These are phyloP conservation scores for Carex cristatella DNA, from an alignment of 176 grass and related monocot species.

Conservation along the genomic window DNA sequence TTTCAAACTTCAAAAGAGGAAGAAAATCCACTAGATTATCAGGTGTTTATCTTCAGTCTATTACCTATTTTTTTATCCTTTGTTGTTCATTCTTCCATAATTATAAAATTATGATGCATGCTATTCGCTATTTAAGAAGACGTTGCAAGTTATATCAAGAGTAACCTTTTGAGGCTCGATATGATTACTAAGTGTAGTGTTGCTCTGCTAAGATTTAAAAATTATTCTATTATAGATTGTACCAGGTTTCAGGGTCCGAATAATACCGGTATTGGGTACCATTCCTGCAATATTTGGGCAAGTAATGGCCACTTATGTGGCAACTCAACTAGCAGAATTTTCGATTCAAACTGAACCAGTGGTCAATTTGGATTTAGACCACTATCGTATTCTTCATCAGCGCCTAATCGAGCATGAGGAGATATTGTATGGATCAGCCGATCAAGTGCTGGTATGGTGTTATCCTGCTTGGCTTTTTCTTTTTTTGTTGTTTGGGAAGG, in stretches of 20 bases:
- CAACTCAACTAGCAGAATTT: slow-evolving; percentile 61
- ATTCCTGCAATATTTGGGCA: slow-evolving; percentile 97
- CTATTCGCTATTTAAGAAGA: neutral
- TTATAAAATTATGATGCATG: neutral
- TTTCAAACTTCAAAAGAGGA: slow-evolving; percentile 85
- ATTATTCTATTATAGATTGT: slow-evolving; percentile 53
- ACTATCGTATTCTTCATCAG: slow-evolving; percentile 84
- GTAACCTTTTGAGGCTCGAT: neutral
- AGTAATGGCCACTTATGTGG: slow-evolving; percentile 87
- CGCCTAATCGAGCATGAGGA: slow-evolving; percentile 95
- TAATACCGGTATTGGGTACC: slow-evolving; percentile 88
- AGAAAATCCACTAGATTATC: slow-evolving; percentile 95
- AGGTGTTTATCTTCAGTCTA: slow-evolving; percentile 36
- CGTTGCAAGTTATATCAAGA: neutral
- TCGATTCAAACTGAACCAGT: slow-evolving; percentile 77
- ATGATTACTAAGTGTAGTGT: neutral
- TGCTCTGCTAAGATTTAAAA: slow-evolving; percentile 2
- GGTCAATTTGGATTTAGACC: slow-evolving; percentile 94
- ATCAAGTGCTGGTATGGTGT: slow-evolving; percentile 72
- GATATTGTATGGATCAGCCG: slow-evolving; percentile 56
- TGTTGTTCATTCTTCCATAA: neutral
- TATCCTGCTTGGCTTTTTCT: slow-evolving; percentile 5
- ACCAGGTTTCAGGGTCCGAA: slow-evolving; percentile 90
- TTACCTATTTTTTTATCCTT: neutral
- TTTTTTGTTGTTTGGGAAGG: neutral